Base-by-base conservation (phyloP, 2,329 filamentous ascomycete species). In the Botrytis hyacinthi region DNA sequence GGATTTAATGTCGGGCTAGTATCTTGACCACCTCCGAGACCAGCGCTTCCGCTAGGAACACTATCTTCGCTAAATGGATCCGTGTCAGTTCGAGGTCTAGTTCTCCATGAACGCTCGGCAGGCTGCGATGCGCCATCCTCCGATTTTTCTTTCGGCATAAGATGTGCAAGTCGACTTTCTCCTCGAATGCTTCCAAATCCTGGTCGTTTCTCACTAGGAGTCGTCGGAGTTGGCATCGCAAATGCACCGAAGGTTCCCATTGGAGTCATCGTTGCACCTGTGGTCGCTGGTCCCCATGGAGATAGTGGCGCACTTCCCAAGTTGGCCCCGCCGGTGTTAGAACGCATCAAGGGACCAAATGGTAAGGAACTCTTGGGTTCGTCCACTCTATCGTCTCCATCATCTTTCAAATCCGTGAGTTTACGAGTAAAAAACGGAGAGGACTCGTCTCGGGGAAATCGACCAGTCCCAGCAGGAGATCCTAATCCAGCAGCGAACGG, bases 231-330 rank as follows among this genome's bases (percentile, higher is more conserved):
- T 44, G 85, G 84, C 70, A 97, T 82, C n/a, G 92, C 91, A 82
- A 98, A 98, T 79, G 91, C 96, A 18, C 95, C 95, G 83, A 99
- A 99, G 35, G 91, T 91, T 48, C 95, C 94, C 86, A 95, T 92
- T 2, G 90, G 89, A 10, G 91, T 87, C 78, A 93, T 89, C 20
- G 89, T 87, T 61, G 91, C 85, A 88, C 89, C 92, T 14, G 76
- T 66, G 6, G 80, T 78, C 12, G 82, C 77, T 29, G 82, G 77
- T 40, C 83, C 83, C 85, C 86, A 87, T 1, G 85, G 82, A 18
- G 85, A 85, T n/a, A 82, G 72, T 61, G 80, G 79, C 35, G 84
- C 84, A 76, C 87, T 85, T 6, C 81, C 83, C 1, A 80, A 72
- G 10, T 84, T 78, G 44, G 82, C 83, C n/a, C 86, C 85, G 10